Conservation (phyloP, 2,329 filamentous ascomycete genomes). For the Botrytis byssoidea region DNA sequence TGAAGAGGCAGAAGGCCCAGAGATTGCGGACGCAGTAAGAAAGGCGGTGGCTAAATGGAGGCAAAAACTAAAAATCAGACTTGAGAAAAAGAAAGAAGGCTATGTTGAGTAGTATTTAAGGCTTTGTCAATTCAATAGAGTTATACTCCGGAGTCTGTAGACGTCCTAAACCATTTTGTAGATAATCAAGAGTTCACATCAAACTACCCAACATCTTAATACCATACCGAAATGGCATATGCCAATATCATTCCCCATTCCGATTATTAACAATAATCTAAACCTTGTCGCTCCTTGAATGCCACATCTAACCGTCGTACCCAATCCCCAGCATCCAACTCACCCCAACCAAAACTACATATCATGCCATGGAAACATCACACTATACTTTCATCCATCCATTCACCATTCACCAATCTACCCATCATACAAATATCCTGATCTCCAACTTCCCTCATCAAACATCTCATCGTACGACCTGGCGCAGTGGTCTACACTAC, state of each 20-base stretch:
- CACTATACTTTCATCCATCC: not conserved
- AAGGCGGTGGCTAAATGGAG: constrained; percentile 27
- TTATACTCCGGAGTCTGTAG: not conserved
- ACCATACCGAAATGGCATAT: not conserved
- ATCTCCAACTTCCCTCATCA: fast-evolving
- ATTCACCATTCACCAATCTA: not conserved
- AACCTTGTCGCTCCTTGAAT: not conserved
- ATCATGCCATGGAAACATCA: not conserved
- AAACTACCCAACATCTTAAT: not conserved
- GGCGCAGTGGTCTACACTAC: not conserved
- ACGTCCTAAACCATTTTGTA: not conserved
- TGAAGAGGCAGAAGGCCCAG: constrained; percentile 30
- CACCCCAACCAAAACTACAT: not conserved
- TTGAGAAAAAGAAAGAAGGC: not conserved
- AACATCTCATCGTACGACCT: constrained; percentile 1
- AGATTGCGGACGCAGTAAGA: constrained; percentile 31
- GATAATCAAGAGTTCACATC: not conserved
- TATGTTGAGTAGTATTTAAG: not conserved
- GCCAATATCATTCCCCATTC: not conserved
- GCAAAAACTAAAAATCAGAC: constrained; percentile 4
- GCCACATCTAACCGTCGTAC: not conserved
- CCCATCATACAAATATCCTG: not conserved
- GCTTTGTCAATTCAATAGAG: not conserved
- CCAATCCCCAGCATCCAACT: not conserved
- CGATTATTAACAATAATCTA: not conserved